Conservation (phyloP, 768 basidiomycete genomes). For the Suillus subalutaceus region DNA sequence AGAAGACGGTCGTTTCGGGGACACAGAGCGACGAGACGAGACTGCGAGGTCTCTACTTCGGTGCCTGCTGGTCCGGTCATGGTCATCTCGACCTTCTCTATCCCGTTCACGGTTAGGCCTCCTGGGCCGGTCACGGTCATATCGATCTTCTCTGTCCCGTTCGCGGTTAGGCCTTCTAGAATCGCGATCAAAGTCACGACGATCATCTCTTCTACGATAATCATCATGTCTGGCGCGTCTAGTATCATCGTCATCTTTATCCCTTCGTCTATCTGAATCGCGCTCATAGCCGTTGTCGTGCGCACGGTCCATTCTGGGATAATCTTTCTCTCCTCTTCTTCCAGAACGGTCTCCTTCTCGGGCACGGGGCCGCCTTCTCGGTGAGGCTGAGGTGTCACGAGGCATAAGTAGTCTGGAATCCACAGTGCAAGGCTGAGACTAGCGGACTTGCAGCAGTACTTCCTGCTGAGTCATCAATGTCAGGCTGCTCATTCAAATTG, state of each 20-base stretch:
- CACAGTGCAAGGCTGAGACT: neutral
- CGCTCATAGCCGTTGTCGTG: constrained; percentile 11
- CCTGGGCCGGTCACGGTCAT: constrained; percentile 34
- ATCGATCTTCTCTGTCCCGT: constrained; percentile 43
- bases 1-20: constrained; percentile 45
- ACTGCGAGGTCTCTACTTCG: constrained; percentile 35
- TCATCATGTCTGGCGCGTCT: constrained; percentile 7
- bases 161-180: constrained; percentile 42
- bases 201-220: constrained; percentile 18
- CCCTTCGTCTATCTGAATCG: constrained; percentile 20
- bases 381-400: constrained; percentile 6
- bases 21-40: constrained; percentile 58
- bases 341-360: constrained; percentile 18
- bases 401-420: neutral
- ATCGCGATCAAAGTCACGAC: constrained; percentile 12
- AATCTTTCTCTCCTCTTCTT: constrained; percentile 15
- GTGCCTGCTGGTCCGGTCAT: constrained; percentile 29
- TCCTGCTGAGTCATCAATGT: constrained; percentile 6
- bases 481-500: neutral
- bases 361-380: constrained; percentile 14
- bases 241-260: constrained; percentile 25
- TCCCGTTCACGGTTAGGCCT: constrained; percentile 41
- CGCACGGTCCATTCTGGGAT: constrained; percentile 2
- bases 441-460: neutral
- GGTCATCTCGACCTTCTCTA: constrained; percentile 39